Conservation (phyloP, 306 rosid genomes). For the Hippophae tibetana region DNA sequence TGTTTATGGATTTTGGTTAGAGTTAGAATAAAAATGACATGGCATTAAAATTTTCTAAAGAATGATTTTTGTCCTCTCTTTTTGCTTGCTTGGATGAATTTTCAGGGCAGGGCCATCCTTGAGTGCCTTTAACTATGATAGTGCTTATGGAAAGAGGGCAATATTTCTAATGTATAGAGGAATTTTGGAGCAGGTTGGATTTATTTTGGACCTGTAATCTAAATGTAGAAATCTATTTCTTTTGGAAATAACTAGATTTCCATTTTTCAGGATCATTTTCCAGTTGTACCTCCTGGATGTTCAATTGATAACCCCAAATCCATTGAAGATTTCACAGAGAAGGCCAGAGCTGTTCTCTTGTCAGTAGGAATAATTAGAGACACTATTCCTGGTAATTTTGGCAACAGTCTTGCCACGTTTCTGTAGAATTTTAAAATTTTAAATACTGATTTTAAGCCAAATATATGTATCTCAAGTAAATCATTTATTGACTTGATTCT, state of each 20-base stretch:
- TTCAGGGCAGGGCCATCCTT: conserved; percentile 91
- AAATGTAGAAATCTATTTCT: conserved; percentile 7
- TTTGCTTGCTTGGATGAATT: conserved; percentile 22
- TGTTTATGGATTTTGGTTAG: conserved; percentile 1
- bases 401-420: background rate
- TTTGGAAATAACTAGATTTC: conserved; percentile 23
- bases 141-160: conserved; percentile 89
- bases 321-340: conserved; percentile 58
- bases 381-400: conserved; percentile 43
- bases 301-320: conserved; percentile 63
- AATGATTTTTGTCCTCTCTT: conserved; percentile 13
- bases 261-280: conserved; percentile 64
- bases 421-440: background rate
- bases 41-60: no score
- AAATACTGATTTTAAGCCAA: background rate
- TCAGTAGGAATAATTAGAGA: conserved; percentile 95
- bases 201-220: conserved; percentile 14
- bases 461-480: background rate
- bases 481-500: background rate
- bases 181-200: conserved; percentile 82
- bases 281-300: conserved; percentile 94
- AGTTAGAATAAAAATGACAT: no score
- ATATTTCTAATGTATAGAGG: conserved; percentile 82
- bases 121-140: conserved; percentile 89
- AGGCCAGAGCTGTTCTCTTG: conserved; percentile 80